These are phyloP conservation scores for Pezicula neosporulosa DNA, from an alignment of 2,329 filamentous ascomycete species.

Conservation along the genomic window DNA sequence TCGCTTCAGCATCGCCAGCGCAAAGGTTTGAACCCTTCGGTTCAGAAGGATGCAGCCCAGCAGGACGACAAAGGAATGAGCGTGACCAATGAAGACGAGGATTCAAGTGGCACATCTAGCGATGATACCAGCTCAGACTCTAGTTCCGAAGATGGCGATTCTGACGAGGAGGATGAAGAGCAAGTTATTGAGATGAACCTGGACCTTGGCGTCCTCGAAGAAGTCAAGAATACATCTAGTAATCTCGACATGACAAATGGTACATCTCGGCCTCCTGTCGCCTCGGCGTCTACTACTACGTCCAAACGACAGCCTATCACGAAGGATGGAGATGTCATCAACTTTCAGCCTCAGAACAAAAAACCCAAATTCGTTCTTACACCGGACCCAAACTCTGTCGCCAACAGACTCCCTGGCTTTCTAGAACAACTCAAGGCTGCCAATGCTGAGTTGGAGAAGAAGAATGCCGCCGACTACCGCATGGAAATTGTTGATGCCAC, in stretches of 20 bases:
- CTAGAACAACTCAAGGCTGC: slow-evolving; percentile 5
- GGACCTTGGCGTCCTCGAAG: slow-evolving; percentile 12
- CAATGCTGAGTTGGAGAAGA: slow-evolving; percentile 5
- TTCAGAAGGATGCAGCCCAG: too few species aligned
- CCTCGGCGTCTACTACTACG: not conserved
- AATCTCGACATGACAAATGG: not conserved
- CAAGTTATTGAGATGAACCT: slow-evolving; percentile 14
- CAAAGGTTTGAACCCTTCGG: too few species aligned
- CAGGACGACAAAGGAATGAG: too few species aligned
- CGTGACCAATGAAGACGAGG: not conserved
- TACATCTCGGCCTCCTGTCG: not conserved
- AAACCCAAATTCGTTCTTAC: slow-evolving; percentile 4
- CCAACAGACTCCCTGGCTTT: slow-evolving; percentile 4
- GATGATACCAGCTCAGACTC: not conserved
- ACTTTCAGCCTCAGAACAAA: slow-evolving; percentile 2
- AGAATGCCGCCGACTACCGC: not conserved
- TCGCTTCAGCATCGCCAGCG: too few species aligned
- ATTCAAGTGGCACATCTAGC: not conserved
- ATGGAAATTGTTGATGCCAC: not conserved
- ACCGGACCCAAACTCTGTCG: slow-evolving; percentile 1
- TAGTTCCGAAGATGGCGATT: not conserved
- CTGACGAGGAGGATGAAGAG: not conserved
- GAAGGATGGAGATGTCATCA: not conserved
- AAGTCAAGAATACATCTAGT: not conserved
- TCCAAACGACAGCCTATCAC: not conserved